Conservation (phyloP, 257 asterid genomes). For the Coffea eugenioides region DNA sequence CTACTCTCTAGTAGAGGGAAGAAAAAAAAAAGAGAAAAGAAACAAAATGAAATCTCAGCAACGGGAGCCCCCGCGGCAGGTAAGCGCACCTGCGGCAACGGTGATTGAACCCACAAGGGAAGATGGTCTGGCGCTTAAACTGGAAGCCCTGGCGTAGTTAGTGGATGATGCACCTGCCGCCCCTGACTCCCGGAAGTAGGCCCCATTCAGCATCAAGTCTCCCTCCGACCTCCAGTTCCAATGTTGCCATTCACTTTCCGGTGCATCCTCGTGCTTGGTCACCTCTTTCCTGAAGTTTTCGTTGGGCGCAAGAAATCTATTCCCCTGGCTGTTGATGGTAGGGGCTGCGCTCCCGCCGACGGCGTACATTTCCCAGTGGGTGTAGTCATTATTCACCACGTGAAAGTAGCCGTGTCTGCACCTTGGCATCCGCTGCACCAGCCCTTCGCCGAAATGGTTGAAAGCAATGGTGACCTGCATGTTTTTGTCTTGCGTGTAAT, state of each 20-base stretch:
- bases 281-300: conserved; percentile 53
- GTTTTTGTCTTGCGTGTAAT: conserved; percentile 41
- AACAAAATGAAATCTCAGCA: conserved; percentile 30
- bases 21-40: no score
- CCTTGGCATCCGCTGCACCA: conserved; percentile 94
- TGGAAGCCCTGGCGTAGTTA: conserved; percentile 63
- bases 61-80: conserved; percentile 57
- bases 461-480: conserved; percentile 85
- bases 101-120: conserved; percentile 64
- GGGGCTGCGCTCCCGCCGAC: conserved; percentile 91
- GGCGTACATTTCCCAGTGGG: conserved; percentile 93
- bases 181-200: conserved; percentile 67
- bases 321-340: conserved; percentile 81
- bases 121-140: conserved; percentile 73
- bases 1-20: no score
- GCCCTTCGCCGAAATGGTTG: conserved; percentile 85
- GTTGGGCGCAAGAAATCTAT: conserved; percentile 75
- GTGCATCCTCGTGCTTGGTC: conserved; percentile 87
- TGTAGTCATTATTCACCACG: conserved; percentile 85
- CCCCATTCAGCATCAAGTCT: conserved; percentile 82
- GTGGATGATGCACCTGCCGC: conserved; percentile 54
- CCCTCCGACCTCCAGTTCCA: conserved; percentile 96
- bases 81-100: conserved; percentile 50
- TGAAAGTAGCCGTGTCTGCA: conserved; percentile 90
- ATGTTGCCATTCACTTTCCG: conserved; percentile 69